Base-by-base conservation (phyloP, 106 monocot genomes). In the Acorus gramineus region DNA sequence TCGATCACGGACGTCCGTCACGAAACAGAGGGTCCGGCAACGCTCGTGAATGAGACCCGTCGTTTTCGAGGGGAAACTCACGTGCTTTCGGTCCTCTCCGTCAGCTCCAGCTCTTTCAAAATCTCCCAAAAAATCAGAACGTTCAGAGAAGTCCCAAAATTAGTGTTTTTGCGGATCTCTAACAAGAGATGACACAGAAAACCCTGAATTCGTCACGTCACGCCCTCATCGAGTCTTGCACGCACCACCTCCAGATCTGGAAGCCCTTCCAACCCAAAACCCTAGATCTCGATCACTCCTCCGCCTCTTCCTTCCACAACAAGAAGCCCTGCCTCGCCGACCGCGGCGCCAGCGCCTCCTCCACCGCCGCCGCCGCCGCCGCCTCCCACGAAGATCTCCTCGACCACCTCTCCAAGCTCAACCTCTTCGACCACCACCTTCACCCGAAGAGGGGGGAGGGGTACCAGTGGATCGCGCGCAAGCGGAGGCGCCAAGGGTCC, bases 241-340 rank as follows among this genome's bases (percentile, higher is more conserved):
- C 80, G 7, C 76, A 79, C 54, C 89, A 93, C 75, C 89, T 93
- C 59, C 89, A 84, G 71, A 49, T 76, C 10, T 93, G 93, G 93
- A 85, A 74, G 48, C 93, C 89, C n/a, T 93, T 93, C 64, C 76
- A 72, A 58, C 55, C 63, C 50, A 77, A 79, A 55, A 45, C 74
- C 47, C 49, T 47, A 9, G 53, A 66, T 43, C 52, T 42, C 14
- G 58, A 10, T 6, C 4, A 28, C 9, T 68, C 28, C 4, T 7
- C n/a, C 3, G 54, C 79, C 0, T 65, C 57, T 66, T 62, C 77
- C 47, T 63, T 74, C 44, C 71, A 49, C 65, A 11, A 73, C 51
- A 94, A 94, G 74, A 89, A 82, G 62, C 94, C 84, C 52, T 94
- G 90, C 76, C 74, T 69, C 55, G 81, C 94, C 65, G 90, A 90